Base-by-base conservation (phyloP, 768 basidiomycete genomes). In the Boletus pseudo-olivaceus region DNA sequence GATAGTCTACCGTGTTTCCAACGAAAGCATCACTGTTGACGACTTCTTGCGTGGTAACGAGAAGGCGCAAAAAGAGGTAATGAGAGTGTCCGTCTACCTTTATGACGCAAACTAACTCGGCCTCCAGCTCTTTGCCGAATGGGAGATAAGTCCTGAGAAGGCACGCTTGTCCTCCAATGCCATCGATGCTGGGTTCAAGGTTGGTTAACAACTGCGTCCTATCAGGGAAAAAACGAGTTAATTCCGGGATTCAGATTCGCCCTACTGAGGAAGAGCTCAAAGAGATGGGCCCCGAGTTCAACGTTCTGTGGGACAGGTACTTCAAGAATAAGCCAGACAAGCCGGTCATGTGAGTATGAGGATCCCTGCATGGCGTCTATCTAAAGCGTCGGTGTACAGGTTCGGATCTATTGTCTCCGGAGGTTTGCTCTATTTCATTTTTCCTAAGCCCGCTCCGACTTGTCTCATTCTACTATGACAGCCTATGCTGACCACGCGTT, bases 261-360 rank as follows among this genome's bases (percentile, higher is more conserved):
- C 86, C 85, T 1, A 83, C 82, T 2, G 81, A 81, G 64, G 81
- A 76, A 59, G 86, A 88, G 65, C 72, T 87, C 55, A 87, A 85
- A 66, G 83, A 86, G 68, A 86, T 87, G 84, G 85, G 85, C n/a
- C 85, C 84, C 15, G 85, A 87, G 62, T 87, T 87, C 72, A 84
- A 84, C 61, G 73, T 75, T 57, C 78, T 87, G 45, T 87, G 81
- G 82, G 70, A 88, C 65, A 76, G 37, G 29, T 87, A 88, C 73
- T 87, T 88, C 80, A 85, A 83, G 75, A 82, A 88, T 74, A 87
- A 86, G 75, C 85, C 85, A 50, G 85, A 87, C 75, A 88, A 87
- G 75, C 86, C 85, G 4, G 83, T 87, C 54, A 87, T 87, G 84
- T 81, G 67, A 51, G 75, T 66, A 23, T 32, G 19, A 23, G 27